These are phyloP conservation scores for Phytophthora pistaciae DNA, from an alignment of 352 stramenopile genomes.

Conservation along the genomic window DNA sequence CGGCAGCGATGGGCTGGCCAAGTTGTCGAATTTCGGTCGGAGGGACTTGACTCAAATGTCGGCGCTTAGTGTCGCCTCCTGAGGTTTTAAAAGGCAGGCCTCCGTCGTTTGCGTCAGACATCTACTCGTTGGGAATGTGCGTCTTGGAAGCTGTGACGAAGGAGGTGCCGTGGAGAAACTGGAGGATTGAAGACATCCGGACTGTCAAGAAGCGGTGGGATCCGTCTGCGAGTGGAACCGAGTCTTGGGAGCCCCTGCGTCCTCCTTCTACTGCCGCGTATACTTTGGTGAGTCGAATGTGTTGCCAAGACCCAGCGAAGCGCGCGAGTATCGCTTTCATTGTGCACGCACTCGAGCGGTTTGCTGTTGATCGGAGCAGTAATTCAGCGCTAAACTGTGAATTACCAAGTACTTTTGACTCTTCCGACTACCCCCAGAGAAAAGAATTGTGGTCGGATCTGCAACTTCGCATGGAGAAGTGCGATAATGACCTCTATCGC, in stretches of 20 bases:
- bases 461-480: background rate
- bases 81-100: constrained; percentile 2
- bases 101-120: constrained; percentile 6
- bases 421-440: background rate
- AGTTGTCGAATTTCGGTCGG: constrained; percentile 41
- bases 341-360: constrained; percentile 1
- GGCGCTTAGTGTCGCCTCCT: background rate
- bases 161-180: constrained; percentile 7
- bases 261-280: background rate
- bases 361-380: background rate
- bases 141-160: constrained; percentile 20
- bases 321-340: constrained; percentile 1
- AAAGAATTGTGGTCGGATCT: background rate
- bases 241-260: background rate
- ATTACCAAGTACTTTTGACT: background rate
- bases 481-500: background rate
- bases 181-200: background rate
- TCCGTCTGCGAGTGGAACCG: background rate
- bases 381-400: background rate
- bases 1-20: constrained; percentile 17
- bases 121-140: constrained; percentile 29
- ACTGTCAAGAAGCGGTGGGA: background rate
- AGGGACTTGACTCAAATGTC: background rate
- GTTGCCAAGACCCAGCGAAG: background rate
- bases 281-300: constrained; percentile 15